Percentiles rank a stretch among this genome's conserved stretches.
phyloP scores from a whole-genome alignment of 352 stramenopile species.

The Bremia lactucae region DNA sequence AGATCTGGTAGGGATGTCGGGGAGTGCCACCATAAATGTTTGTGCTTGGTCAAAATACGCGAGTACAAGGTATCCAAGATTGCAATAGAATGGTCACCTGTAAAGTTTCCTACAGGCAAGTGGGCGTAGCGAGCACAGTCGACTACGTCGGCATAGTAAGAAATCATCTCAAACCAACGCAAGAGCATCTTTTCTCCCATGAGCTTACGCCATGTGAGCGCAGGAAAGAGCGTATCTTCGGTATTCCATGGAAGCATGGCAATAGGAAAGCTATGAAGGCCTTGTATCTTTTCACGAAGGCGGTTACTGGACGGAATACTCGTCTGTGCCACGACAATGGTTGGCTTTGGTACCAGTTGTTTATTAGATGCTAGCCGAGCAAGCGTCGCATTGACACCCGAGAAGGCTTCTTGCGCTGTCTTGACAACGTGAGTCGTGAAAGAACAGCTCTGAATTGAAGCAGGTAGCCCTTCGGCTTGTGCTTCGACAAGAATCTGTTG shows the following conservation, averaged over 20 bases:
- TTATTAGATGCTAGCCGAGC: conserved; percentile 78
- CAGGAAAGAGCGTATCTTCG: conserved; percentile 72
- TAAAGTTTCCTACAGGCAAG: conserved; percentile 93
- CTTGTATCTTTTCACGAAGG: conserved; percentile 73
- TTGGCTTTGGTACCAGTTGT: conserved; percentile 42
- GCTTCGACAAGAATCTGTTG: conserved; percentile 34
- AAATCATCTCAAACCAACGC: conserved; percentile 69
- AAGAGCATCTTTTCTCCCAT: conserved; percentile 68
- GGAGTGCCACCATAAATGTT: conserved; percentile 94
- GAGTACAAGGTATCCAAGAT: conserved; percentile 92
- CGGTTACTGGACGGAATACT: conserved; percentile 48
- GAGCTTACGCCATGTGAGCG: conserved; percentile 91
- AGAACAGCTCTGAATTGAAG: conserved; percentile 32
- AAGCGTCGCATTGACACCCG: conserved; percentile 80
- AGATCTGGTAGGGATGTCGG: conserved; percentile 83
- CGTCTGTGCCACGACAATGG: conserved; percentile 85
- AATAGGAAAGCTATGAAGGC: conserved; percentile 89
- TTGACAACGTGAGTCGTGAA: conserved; percentile 75
- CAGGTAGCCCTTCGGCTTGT: conserved; percentile 17
- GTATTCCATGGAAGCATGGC: conserved; percentile 78
- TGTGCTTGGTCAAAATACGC: conserved; percentile 86
- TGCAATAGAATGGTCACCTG: conserved; percentile 80
- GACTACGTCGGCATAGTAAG: conserved; percentile 86
- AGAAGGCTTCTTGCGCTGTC: conserved; percentile 69
- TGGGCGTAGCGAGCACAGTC: conserved; percentile 83